Conservation (phyloP, 176 grass and related monocot genomes). For the Musa schizocarpa region DNA sequence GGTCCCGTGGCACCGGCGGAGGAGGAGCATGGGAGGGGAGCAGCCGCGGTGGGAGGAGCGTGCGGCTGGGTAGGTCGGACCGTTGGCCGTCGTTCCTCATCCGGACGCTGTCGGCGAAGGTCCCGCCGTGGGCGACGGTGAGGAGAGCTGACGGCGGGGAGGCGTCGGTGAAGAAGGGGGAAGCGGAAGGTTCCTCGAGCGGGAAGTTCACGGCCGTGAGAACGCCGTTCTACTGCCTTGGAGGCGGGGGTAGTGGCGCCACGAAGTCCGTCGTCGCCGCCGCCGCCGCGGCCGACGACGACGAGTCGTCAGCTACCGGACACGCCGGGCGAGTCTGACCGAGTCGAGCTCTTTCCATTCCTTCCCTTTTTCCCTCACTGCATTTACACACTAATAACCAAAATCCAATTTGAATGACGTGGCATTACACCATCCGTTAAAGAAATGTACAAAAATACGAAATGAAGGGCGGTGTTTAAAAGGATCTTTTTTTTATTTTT, state of each 20-base stretch:
- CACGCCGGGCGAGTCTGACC: neutral
- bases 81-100: slow-evolving; percentile 66
- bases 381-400: too few relatives aligned
- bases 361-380: too few relatives aligned
- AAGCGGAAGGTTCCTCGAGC: slow-evolving; percentile 17
- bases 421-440: too few relatives aligned
- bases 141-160: slow-evolving; percentile 29
- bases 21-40: slow-evolving; percentile 38
- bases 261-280: too few relatives aligned
- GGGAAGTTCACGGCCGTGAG: slow-evolving; percentile 24
- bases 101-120: slow-evolving; percentile 48
- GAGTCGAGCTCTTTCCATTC: neutral
- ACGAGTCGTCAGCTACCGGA: neutral
- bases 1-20: slow-evolving; percentile 22
- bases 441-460: too few relatives aligned
- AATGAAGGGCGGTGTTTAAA: too few relatives aligned
- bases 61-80: slow-evolving; percentile 51
- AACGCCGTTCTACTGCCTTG: slow-evolving; percentile 22
- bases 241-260: neutral
- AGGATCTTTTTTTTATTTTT: too few relatives aligned
- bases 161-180: slow-evolving; percentile 47
- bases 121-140: slow-evolving; percentile 43
- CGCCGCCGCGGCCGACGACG: neutral
- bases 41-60: slow-evolving; percentile 32
- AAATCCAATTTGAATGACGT: too few relatives aligned